These are phyloP conservation scores for Gentiana macrophylla DNA, from an alignment of 257 asterid species.

Conservation along the genomic window DNA sequence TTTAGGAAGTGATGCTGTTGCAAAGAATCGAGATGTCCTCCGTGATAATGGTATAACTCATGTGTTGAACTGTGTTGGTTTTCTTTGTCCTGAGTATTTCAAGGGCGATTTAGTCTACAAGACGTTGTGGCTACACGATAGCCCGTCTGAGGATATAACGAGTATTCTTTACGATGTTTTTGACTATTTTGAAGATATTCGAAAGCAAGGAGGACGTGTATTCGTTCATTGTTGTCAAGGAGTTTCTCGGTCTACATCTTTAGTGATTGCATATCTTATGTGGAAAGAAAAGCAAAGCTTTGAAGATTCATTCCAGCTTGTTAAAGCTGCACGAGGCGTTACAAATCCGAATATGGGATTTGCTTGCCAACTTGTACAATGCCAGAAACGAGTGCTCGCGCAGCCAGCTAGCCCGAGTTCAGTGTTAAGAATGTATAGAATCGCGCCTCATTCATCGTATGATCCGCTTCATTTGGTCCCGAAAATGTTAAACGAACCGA, in stretches of 20 bases:
- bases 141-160: conserved; percentile 87
- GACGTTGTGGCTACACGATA: conserved; percentile 92
- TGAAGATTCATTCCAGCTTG: conserved; percentile 81
- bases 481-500: conserved; percentile 32
- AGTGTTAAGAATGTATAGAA: conserved; percentile 54
- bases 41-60: conserved; percentile 69
- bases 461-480: conserved; percentile 78
- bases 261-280: conserved; percentile 95
- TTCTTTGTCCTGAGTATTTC: conserved; percentile 71
- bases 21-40: conserved; percentile 67
- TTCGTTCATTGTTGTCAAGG: conserved; percentile 92
- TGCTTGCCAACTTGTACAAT: conserved; percentile 62
- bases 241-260: conserved; percentile 82
- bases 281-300: conserved; percentile 77
- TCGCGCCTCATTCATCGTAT: conserved; percentile 90
- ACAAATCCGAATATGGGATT: conserved; percentile 90
- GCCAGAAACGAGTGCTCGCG: conserved; percentile 84
- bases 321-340: conserved; percentile 78
- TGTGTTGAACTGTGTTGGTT: conserved; percentile 91
- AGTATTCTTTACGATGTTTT: conserved; percentile 83
- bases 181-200: conserved; percentile 88
- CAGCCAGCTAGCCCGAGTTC: conserved; percentile 83
- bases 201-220: conserved; percentile 76
- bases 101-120: conserved; percentile 67
- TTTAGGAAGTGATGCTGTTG: conserved; percentile 74